Evolutionary conservation across 2,329 filamentous ascomycete species (phyloP).

Genomic region (Escovopsis sp.): DNA sequence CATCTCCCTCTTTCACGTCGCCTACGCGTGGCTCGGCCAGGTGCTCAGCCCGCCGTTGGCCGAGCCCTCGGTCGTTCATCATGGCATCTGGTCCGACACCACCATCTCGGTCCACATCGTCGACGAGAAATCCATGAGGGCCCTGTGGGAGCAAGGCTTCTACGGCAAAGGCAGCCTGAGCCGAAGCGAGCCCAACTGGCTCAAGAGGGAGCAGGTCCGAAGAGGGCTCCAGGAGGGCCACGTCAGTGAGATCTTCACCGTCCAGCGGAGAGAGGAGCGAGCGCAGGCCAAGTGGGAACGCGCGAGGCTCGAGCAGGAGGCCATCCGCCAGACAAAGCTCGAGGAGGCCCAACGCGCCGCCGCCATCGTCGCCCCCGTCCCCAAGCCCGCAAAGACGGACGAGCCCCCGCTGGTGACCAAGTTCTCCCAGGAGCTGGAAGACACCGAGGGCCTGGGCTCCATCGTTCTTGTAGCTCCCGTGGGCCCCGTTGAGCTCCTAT

Average conservation of each 20-base stretch:
- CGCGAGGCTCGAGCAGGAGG: slow-evolving; percentile 74
- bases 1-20: slow-evolving; percentile 68
- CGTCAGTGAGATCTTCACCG: slow-evolving; percentile 74
- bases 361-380: not conserved
- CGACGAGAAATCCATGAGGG: slow-evolving; percentile 59
- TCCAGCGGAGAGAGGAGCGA: slow-evolving; percentile 62
- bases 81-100: slow-evolving; percentile 65
- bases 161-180: slow-evolving; percentile 90
- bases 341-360: slow-evolving; percentile 26
- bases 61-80: slow-evolving; percentile 50
- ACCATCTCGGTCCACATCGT: slow-evolving; percentile 76
- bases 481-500: slow-evolving; percentile 27
- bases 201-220: slow-evolving; percentile 65
- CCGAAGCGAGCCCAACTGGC: slow-evolving; percentile 88
- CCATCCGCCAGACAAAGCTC: slow-evolving; percentile 53
- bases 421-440: not conserved
- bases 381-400: not conserved
- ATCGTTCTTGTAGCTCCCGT: slow-evolving; percentile 21
- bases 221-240: slow-evolving; percentile 46
- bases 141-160: slow-evolving; percentile 92
- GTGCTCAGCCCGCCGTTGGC: slow-evolving; percentile 50
- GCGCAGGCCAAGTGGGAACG: slow-evolving; percentile 80
- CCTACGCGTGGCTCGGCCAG: slow-evolving; percentile 63
- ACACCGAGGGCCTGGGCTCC: not conserved
- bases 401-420: not conserved